A percentile compares a stretch with the other conserved stretches of the same genome.
Conservation (phyloP, 306 rosid genomes). For the Vigna unguiculata region DNA sequence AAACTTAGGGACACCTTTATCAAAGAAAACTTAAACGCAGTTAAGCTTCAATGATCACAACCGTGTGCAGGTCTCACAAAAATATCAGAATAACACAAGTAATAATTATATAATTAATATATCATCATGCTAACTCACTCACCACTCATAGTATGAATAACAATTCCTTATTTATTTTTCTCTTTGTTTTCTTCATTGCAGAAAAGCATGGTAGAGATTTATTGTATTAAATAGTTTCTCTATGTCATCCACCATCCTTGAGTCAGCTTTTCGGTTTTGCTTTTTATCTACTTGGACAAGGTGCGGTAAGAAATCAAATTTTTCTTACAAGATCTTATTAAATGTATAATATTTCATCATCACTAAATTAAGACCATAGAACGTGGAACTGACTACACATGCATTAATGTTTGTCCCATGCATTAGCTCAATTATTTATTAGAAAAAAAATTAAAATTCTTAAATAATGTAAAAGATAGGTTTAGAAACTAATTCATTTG, state of each 20-base stretch:
- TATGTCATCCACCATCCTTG: conserved; percentile 36
- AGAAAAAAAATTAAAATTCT: too few species aligned
- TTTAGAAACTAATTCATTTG: too few species aligned
- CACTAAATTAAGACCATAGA: conserved; percentile 15
- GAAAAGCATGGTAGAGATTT: background rate
- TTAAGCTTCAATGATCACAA: conserved; percentile 45
- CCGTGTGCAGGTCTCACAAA: conserved; percentile 35
- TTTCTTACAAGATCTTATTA: background rate
- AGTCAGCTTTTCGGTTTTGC: conserved; percentile 4
- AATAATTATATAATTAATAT: conserved; percentile 21
- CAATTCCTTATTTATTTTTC: background rate
- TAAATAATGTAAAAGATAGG: too few species aligned
- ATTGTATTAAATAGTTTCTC: background rate
- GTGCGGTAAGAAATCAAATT: conserved; percentile 22
- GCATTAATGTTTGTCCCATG: conserved; percentile 34
- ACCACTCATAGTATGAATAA: background rate
- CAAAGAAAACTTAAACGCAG: background rate
- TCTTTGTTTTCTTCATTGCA: background rate
- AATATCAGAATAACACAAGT: conserved; percentile 21
- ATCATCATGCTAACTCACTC: conserved; percentile 22
- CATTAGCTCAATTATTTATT: too few species aligned
- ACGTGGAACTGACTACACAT: conserved; percentile 20
- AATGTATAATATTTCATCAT: background rate
- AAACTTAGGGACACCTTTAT: conserved; percentile 40
- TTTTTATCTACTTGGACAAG: conserved; percentile 25